Conservation (phyloP, 2,329 filamentous ascomycete species). For the Xylaria sp. region DNA sequence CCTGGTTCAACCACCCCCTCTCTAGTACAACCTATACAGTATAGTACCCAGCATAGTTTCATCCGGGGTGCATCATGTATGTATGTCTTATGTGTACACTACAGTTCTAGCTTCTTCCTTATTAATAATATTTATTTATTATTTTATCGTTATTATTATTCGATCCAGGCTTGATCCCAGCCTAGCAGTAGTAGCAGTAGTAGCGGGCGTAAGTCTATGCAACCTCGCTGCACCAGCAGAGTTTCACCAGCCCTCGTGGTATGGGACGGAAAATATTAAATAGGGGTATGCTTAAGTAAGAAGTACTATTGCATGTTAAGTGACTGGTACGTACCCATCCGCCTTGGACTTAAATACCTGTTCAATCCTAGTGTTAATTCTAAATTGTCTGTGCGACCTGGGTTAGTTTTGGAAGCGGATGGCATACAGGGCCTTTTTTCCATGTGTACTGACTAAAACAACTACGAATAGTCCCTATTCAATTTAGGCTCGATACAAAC, state of each 20-base stretch:
- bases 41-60: slow-evolving; percentile 11
- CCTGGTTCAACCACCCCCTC: slow-evolving; percentile 17
- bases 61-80: slow-evolving; percentile 37
- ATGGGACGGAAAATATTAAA: slow-evolving; percentile 1
- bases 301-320: background rate
- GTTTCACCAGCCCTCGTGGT: slow-evolving; percentile 25
- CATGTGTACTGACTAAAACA: background rate
- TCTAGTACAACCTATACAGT: background rate
- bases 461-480: background rate
- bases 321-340: background rate
- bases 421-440: background rate
- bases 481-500: background rate
- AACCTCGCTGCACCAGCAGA: slow-evolving; percentile 15
- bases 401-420: background rate
- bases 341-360: slow-evolving; percentile 4
- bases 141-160: slow-evolving; percentile 6
- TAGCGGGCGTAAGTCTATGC: slow-evolving; percentile 9
- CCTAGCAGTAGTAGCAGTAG: background rate
- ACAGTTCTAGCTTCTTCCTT: slow-evolving; percentile 6
- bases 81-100: slow-evolving; percentile 30
- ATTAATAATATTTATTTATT: slow-evolving; percentile 8
- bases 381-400: slow-evolving; percentile 8
- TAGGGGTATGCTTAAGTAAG: background rate
- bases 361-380: slow-evolving; percentile 26
- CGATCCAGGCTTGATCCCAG: slow-evolving; percentile 3